A percentile compares a stretch with the other conserved stretches of the same genome.
These are phyloP conservation scores for Gossypium stocksii DNA, from an alignment of 345 rosid species.

Conservation along the genomic window DNA sequence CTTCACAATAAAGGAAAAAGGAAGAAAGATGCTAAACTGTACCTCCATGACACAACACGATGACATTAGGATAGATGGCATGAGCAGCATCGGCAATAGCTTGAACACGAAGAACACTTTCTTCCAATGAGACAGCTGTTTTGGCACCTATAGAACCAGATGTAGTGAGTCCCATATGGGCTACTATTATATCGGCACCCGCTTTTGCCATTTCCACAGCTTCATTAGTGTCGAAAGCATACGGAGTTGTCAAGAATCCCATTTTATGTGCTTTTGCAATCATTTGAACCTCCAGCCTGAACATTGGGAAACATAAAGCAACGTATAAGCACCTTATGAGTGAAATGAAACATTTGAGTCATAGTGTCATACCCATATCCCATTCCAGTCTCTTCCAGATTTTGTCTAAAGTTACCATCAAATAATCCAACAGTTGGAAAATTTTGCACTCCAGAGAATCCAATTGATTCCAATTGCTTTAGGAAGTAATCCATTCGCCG, in stretches of 20 bases:
- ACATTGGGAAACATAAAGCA: conserved; percentile 9
- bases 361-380: conserved; percentile 75
- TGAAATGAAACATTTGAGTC: conserved; percentile 16
- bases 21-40: not conserved
- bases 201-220: conserved; percentile 85
- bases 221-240: conserved; percentile 72
- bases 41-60: conserved; percentile 95
- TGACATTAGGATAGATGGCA: conserved; percentile 49
- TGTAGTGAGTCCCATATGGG: conserved; percentile 93
- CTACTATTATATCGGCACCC: conserved; percentile 93
- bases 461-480: conserved; percentile 80
- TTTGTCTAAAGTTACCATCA: conserved; percentile 89
- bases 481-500: conserved; percentile 81
- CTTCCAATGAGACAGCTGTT: conserved; percentile 72
- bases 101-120: conserved; percentile 70
- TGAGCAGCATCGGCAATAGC: conserved; percentile 85
- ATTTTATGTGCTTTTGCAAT: conserved; percentile 73
- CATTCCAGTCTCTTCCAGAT: conserved; percentile 98
- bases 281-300: conserved; percentile 87
- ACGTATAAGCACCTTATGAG: conserved; percentile 8
- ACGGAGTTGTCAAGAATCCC: conserved; percentile 93
- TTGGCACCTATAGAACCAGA: conserved; percentile 89
- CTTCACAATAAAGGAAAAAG: not conserved
- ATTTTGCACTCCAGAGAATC: conserved; percentile 89
- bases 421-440: conserved; percentile 96